These are phyloP conservation scores for Candida anutae DNA, from an alignment of 1,139 yeast species.

Conservation along the genomic window DNA sequence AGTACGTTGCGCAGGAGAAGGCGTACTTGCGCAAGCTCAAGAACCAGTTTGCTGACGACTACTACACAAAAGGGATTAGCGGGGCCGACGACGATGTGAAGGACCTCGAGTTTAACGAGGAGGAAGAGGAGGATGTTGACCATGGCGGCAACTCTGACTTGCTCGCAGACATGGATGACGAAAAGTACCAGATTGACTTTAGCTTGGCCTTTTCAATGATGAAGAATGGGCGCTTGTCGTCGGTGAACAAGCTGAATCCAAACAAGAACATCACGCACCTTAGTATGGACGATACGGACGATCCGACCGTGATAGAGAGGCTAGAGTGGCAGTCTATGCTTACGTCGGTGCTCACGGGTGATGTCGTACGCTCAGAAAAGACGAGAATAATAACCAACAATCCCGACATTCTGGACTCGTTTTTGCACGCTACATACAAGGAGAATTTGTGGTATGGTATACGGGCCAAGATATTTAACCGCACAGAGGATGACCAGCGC, in stretches of 20 bases:
- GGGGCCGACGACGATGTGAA: conserved; percentile 21
- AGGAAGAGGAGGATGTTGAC: conserved; percentile 23
- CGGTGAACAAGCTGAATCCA: conserved; percentile 23
- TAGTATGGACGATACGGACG: conserved; percentile 39
- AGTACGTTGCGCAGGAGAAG: conserved; percentile 58
- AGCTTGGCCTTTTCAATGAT: conserved; percentile 30
- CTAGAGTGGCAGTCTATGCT: conserved; percentile 97
- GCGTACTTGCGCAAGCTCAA: conserved; percentile 59
- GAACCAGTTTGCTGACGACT: conserved; percentile 61
- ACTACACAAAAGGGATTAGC: conserved; percentile 54
- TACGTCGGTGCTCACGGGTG: conserved; percentile 85
- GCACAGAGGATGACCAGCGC: conserved; percentile 75
- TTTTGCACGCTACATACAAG: conserved; percentile 50
- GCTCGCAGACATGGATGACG: conserved; percentile 37
- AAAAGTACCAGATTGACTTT: conserved; percentile 35
- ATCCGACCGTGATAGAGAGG: conserved; percentile 68
- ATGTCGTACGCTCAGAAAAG: conserved; percentile 86
- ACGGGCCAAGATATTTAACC: conserved; percentile 72
- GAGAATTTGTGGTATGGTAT: conserved; percentile 80
- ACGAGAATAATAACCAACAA: conserved; percentile 56
- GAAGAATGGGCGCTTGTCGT: conserved; percentile 15
- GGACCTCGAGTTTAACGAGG: conserved; percentile 9
- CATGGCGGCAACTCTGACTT: conserved; percentile 26
- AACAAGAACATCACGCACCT: conserved; percentile 33
- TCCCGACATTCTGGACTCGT: conserved; percentile 39